Percentiles rank a stretch among this genome's conserved stretches.
Conservation (phyloP, 805 yeast species). For the Yamadazyma laniorum region DNA sequence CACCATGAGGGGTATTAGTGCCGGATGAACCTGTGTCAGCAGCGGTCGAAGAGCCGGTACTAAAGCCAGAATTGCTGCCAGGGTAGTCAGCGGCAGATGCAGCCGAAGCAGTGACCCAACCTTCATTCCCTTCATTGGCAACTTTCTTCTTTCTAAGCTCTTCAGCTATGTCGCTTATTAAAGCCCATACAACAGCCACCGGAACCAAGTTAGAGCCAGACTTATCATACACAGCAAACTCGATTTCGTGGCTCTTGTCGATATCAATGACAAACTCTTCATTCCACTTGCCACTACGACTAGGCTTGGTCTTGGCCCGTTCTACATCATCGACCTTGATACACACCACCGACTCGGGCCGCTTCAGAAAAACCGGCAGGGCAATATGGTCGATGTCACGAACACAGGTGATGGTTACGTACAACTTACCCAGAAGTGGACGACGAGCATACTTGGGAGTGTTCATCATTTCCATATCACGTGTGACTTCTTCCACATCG, state of each 20-base stretch:
- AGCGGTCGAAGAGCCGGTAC: not conserved
- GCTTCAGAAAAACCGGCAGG: conserved; percentile 71
- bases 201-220: conserved; percentile 68
- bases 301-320: conserved; percentile 68
- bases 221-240: conserved; percentile 82
- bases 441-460: conserved; percentile 76
- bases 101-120: conserved; percentile 72
- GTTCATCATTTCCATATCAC: conserved; percentile 62
- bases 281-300: conserved; percentile 77
- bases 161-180: conserved; percentile 88
- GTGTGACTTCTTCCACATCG: conserved; percentile 61
- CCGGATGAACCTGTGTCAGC: not conserved
- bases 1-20: not conserved
- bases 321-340: conserved; percentile 88
- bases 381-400: conserved; percentile 93
- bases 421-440: conserved; percentile 78
- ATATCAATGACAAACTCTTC: conserved; percentile 80
- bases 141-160: conserved; percentile 90
- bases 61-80: not conserved
- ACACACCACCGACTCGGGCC: conserved; percentile 75
- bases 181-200: conserved; percentile 89
- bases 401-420: conserved; percentile 69
- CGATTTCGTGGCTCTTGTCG: conserved; percentile 90
- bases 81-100: conserved; percentile 5
- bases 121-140: conserved; percentile 68